A percentile compares a stretch with the other conserved stretches of the same genome.
Evolutionary conservation across 495 filamentous ascomycete species (phyloP).

Genomic region (Penicillium paxilli): DNA sequence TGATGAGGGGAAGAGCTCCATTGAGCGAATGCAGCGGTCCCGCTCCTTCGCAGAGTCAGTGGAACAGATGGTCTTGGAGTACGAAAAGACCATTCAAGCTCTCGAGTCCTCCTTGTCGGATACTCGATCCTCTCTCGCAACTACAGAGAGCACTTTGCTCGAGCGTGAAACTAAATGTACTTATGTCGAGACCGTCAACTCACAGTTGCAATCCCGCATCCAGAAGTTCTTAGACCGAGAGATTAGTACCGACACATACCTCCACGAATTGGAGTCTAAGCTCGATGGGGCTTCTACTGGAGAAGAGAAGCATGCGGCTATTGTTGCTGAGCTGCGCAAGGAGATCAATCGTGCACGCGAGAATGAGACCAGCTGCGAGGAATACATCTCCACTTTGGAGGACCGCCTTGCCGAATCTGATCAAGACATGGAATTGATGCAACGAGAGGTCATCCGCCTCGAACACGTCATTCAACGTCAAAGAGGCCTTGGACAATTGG

Average conservation of each 20-base stretch:
- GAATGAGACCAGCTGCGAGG: slow-evolving; percentile 84
- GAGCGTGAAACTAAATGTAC: slow-evolving; percentile 93
- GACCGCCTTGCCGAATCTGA: slow-evolving; percentile 94
- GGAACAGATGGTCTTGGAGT: slow-evolving; percentile 93
- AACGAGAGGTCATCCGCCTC: slow-evolving; percentile 89
- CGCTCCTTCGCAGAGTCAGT: slow-evolving; percentile 94
- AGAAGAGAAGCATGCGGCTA: slow-evolving; percentile 85
- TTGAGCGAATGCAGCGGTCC: slow-evolving; percentile 88
- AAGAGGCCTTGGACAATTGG: slow-evolving; percentile 89
- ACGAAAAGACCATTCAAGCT: slow-evolving; percentile 96
- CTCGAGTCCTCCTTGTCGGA: slow-evolving; percentile 90
- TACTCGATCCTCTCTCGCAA: slow-evolving; percentile 80
- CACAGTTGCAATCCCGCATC: slow-evolving; percentile 82
- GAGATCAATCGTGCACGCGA: slow-evolving; percentile 89
- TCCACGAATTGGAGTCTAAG: slow-evolving; percentile 86
- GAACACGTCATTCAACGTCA: slow-evolving; percentile 96
- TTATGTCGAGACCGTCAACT: slow-evolving; percentile 87
- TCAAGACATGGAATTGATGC: slow-evolving; percentile 94
- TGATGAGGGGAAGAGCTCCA: slow-evolving; percentile 72
- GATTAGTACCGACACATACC: slow-evolving; percentile 82
- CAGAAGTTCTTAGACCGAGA: slow-evolving; percentile 92
- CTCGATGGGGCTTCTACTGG: slow-evolving; percentile 87
- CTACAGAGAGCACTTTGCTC: slow-evolving; percentile 77
- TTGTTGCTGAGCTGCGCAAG: slow-evolving; percentile 85
- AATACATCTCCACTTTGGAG: slow-evolving; percentile 96